These are phyloP conservation scores for Pochonia chlamydosporia DNA, from an alignment of 2,329 filamentous ascomycete species.

Conservation along the genomic window DNA sequence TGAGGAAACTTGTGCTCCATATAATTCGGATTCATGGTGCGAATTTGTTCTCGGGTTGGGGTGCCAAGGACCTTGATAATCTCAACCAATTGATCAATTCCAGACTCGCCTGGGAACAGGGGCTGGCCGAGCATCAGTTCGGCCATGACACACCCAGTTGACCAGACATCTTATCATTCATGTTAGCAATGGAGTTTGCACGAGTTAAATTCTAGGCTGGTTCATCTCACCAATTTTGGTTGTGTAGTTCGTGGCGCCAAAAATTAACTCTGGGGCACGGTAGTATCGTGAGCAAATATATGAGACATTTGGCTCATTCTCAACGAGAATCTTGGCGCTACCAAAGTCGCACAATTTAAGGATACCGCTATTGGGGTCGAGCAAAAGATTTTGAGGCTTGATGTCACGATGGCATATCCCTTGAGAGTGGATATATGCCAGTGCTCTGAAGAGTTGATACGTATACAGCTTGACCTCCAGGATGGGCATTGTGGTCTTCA, in stretches of 20 bases:
- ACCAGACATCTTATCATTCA: slow-evolving; percentile 90
- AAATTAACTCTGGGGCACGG: slow-evolving; percentile 94
- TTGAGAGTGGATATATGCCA: slow-evolving; percentile 98
- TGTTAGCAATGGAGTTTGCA: slow-evolving; percentile 12
- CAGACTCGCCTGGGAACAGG: slow-evolving; percentile 94
- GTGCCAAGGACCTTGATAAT: slow-evolving; percentile 99
- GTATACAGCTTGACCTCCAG: slow-evolving; percentile 99
- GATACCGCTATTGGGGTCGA: slow-evolving; percentile 86
- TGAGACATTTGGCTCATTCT: slow-evolving; percentile 98
- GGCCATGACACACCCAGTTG: slow-evolving; percentile 98
- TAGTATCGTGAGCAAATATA: slow-evolving; percentile 99
- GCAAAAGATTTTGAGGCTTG: slow-evolving; percentile 94
- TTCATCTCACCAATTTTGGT: slow-evolving; percentile 87
- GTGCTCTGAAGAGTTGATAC: slow-evolving; percentile 96
- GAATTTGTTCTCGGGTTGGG: slow-evolving; percentile 93
- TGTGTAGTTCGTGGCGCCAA: slow-evolving; percentile 98
- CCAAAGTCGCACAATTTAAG: slow-evolving; percentile 98
- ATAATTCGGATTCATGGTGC: slow-evolving; percentile 99
- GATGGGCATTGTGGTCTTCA: slow-evolving; percentile 99
- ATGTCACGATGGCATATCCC: slow-evolving; percentile 99
- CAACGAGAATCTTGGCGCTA: slow-evolving; percentile 95
- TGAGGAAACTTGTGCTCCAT: slow-evolving; percentile 99
- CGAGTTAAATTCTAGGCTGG: background rate
- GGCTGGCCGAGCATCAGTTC: slow-evolving; percentile 98
- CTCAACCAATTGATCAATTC: slow-evolving; percentile 96